Conservation (phyloP, 306 rosid species). For the Prunus mume region DNA sequence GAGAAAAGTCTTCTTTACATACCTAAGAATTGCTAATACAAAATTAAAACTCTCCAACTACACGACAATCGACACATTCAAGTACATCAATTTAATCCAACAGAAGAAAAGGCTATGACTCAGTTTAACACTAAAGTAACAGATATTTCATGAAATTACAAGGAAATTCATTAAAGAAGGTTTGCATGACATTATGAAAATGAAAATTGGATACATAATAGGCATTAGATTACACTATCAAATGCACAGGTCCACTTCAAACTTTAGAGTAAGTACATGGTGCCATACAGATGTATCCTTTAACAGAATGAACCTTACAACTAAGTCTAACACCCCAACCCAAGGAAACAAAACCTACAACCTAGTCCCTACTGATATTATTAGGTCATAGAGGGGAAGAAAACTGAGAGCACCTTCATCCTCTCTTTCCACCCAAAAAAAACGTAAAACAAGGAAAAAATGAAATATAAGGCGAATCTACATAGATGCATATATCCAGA, state of each 20-base stretch:
- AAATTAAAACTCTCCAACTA: neutral
- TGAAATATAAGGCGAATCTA: slow-evolving; percentile 20
- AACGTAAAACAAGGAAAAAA: neutral
- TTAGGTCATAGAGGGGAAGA: slow-evolving; percentile 2
- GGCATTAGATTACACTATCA: slow-evolving; percentile 3
- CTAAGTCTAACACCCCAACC: slow-evolving; percentile 9
- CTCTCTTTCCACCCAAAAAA: slow-evolving; percentile 12
- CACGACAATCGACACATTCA: neutral
- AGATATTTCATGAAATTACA: neutral
- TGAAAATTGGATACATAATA: slow-evolving; percentile 1
- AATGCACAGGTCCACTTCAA: slow-evolving; percentile 20
- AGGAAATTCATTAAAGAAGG: neutral
- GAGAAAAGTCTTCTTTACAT: neutral
- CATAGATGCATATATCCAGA: slow-evolving; percentile 26
- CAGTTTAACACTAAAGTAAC: neutral
- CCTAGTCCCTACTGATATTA: slow-evolving; percentile 17
- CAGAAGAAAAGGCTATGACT: neutral
- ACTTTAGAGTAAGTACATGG: slow-evolving; percentile 10
- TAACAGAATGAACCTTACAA: slow-evolving; percentile 11
- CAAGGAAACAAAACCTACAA: slow-evolving; percentile 17
- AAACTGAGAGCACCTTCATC: slow-evolving; percentile 16
- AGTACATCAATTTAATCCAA: neutral
- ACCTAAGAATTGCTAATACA: neutral
- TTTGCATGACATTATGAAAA: slow-evolving; percentile 1
- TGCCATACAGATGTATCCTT: slow-evolving; percentile 6